phyloP scores from a whole-genome alignment of 1,284 basidiomycete species.

The Gymnopus androsaceus region DNA sequence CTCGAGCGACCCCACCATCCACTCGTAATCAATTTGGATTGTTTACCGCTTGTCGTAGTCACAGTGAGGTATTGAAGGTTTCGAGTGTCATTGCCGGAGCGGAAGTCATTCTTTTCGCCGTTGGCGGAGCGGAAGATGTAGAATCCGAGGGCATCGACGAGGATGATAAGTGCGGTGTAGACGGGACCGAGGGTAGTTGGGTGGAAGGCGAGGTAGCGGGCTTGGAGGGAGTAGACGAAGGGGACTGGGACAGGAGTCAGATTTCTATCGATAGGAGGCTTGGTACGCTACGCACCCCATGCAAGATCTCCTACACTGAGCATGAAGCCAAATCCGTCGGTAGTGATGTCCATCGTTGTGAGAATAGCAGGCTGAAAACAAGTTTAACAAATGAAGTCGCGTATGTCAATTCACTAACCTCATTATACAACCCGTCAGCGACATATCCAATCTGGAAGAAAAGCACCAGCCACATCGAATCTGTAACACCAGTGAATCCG shows the following conservation, averaged over 20 bases:
- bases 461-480: constrained; percentile 91
- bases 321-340: constrained; percentile 99
- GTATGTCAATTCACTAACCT: no score
- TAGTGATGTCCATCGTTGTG: constrained; percentile 97
- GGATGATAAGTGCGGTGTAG: constrained; percentile 63
- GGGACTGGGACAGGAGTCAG: no score
- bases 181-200: constrained; percentile 78
- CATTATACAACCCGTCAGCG: constrained; percentile 86
- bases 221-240: constrained; percentile 92
- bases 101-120: constrained; percentile 94
- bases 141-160: constrained; percentile 78
- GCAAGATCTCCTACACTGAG: constrained; percentile 90
- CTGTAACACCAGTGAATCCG: constrained; percentile 71
- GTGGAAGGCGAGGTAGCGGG: constrained; percentile 89
- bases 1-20: constrained; percentile 98
- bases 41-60: constrained; percentile 86
- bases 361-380: constrained; percentile 88
- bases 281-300: constrained; percentile 70
- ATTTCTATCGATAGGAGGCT: no score
- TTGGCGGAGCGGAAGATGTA: constrained; percentile 92
- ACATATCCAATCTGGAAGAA: constrained; percentile 90
- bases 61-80: constrained; percentile 82
- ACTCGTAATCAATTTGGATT: constrained; percentile 89
- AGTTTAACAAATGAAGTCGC: no score
- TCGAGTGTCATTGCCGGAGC: constrained; percentile 88